A percentile compares a stretch with the other conserved stretches of the same genome.
These are phyloP conservation scores for Exutisphaerella laricina DNA, from an alignment of 2,329 filamentous ascomycete genomes.

Conservation along the genomic window DNA sequence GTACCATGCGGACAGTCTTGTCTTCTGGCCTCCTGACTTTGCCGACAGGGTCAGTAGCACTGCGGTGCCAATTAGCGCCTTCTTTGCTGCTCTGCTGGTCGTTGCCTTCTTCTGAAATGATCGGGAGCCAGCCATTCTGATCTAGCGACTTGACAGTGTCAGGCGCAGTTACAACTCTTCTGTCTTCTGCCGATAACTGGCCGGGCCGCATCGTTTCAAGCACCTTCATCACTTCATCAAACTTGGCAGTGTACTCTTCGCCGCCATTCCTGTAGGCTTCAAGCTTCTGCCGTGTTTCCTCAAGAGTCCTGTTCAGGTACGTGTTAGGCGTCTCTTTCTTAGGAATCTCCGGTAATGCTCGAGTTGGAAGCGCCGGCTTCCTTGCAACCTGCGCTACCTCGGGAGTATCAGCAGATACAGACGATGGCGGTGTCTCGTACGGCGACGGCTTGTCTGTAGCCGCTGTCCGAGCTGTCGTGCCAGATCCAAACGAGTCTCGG, in stretches of 20 bases:
- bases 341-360: conserved; percentile 43
- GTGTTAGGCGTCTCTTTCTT: conserved; percentile 44
- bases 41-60: conserved; percentile 39
- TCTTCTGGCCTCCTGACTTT: conserved; percentile 30
- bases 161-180: conserved; percentile 46
- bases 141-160: conserved; percentile 27
- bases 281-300: conserved; percentile 54
- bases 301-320: conserved; percentile 50
- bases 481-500: conserved; percentile 54
- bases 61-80: conserved; percentile 35
- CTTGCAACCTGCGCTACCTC: conserved; percentile 12
- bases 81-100: conserved; percentile 29
- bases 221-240: conserved; percentile 54
- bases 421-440: conserved; percentile 34
- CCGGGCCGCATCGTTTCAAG: conserved; percentile 34
- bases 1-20: conserved; percentile 54
- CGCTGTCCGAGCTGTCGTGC: conserved; percentile 39
- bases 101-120: conserved; percentile 48
- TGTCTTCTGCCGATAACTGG: conserved; percentile 18
- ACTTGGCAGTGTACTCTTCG: conserved; percentile 45
- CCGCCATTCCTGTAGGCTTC: conserved; percentile 46
- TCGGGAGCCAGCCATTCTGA: conserved; percentile 39
- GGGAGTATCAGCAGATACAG: conserved; percentile 38
- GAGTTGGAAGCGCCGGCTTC: conserved; percentile 27
- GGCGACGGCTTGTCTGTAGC: conserved; percentile 30